phyloP scores from a whole-genome alignment of 805 yeast species.

The Starmerella vitae region DNA sequence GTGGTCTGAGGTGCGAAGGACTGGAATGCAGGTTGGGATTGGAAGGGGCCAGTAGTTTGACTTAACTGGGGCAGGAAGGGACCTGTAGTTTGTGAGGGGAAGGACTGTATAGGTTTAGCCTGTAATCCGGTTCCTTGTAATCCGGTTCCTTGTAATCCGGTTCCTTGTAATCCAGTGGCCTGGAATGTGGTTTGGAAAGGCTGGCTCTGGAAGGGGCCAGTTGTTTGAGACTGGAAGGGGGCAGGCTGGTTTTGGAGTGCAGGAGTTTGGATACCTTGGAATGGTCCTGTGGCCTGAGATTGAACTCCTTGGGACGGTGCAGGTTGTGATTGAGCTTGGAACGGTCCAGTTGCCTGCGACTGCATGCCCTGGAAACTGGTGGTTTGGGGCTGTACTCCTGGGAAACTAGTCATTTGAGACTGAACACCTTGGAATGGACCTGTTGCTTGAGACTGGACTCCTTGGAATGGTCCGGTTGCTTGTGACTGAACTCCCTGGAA shows the following conservation, averaged over 20 bases:
- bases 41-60: conserved; percentile 19
- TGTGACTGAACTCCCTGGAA: conserved; percentile 8
- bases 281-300: conserved; percentile 13
- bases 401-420: conserved; percentile 23
- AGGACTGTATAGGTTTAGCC: background rate
- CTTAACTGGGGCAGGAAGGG: background rate
- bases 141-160: conserved; percentile 7
- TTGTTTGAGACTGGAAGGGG: conserved; percentile 20
- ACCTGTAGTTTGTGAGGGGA: conserved; percentile 6
- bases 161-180: conserved; percentile 11
- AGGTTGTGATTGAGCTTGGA: conserved; percentile 6
- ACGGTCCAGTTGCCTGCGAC: conserved; percentile 20
- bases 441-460: background rate
- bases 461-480: conserved; percentile 13
- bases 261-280: conserved; percentile 10
- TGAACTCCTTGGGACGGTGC: conserved; percentile 12
- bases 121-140: conserved; percentile 3
- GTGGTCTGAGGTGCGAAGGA: conserved; percentile 8
- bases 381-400: conserved; percentile 9
- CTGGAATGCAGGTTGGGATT: conserved; percentile 23
- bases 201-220: conserved; percentile 13
- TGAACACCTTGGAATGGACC: conserved; percentile 21
- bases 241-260: conserved; percentile 1
- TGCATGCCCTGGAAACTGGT: conserved; percentile 20
- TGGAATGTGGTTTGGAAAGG: conserved; percentile 11